Evolutionary conservation across 2,329 filamentous ascomycete genomes (phyloP).

Genomic region (Raffaelea arxii): DNA sequence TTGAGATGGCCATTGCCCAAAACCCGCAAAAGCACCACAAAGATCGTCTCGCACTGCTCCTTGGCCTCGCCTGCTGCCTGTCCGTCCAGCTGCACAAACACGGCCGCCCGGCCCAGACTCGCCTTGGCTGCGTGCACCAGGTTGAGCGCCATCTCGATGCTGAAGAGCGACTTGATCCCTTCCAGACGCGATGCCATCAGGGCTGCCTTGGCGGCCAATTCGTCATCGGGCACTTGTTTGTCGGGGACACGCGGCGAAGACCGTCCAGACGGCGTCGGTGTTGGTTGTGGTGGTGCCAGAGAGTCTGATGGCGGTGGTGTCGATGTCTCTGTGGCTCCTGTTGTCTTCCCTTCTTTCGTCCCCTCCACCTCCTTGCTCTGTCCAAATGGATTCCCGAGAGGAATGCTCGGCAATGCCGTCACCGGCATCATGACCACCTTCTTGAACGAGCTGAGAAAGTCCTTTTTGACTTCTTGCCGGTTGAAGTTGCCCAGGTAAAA

Average conservation of each 20-base stretch:
- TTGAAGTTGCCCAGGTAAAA: conserved; percentile 96
- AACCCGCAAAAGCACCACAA: conserved; percentile 73
- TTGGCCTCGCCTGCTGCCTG: conserved; percentile 73
- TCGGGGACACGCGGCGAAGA: conserved; percentile 9
- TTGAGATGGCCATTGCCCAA: conserved; percentile 82
- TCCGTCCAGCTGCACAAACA: conserved; percentile 72
- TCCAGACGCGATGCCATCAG: conserved; percentile 92
- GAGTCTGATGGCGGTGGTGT: background rate
- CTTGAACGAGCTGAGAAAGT: conserved; percentile 93
- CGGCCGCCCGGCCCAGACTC: conserved; percentile 73
- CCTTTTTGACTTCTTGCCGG: conserved; percentile 87
- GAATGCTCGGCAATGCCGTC: conserved; percentile 62
- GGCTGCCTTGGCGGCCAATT: conserved; percentile 93
- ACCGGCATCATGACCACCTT: conserved; percentile 99
- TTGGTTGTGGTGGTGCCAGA: background rate
- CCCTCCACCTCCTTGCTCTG: conserved; percentile 20
- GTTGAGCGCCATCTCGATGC: conserved; percentile 86
- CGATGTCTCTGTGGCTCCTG: conserved; percentile 17
- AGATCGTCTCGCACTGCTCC: conserved; percentile 83
- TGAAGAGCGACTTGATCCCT: conserved; percentile 90
- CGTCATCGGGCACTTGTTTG: conserved; percentile 72
- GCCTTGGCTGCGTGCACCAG: conserved; percentile 83
- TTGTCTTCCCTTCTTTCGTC: background rate
- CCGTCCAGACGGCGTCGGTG: conserved; percentile 2
- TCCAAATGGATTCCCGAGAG: conserved; percentile 45